Evolutionary conservation across 768 basidiomycete genomes (phyloP), one percentile per base, ranked within the genome.

Genomic region (Termitomyces sp.): DNA sequence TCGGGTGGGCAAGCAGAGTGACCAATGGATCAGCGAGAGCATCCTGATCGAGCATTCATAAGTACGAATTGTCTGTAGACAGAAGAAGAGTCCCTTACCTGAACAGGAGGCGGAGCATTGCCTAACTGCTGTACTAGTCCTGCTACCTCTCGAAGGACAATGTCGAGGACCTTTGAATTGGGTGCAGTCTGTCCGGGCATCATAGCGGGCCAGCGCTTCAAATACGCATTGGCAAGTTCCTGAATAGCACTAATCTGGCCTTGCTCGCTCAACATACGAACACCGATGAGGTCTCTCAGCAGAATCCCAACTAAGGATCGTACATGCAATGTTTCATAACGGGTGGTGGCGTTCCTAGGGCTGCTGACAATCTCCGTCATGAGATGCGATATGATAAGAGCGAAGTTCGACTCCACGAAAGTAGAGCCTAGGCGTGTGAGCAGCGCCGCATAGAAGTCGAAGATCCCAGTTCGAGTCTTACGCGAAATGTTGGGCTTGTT

Each of bases 131-230:
- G 89, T 16, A 98, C 74, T 18, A 98, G 75, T 0, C 91, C 92
- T 0, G 93, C 89, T 22, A 94, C 87, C 72, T 98, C 96, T 57
- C 88, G 81, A 22, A 98, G 77, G 7, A 86, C 88, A 35, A 96
- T 81, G 2, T 87, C 82, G 7, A 98, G 78, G 1, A 91, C 84
- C 1, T 84, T 70, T 7, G 90, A 82, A 39, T 75, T 78, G 0
- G 94, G 92, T 0, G 89, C 83, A 20, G 77, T 76, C 65, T 92
- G 89, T 7, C 92, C 93, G 11, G 94, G 94, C 83, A 98, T 88
- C 74, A 96, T 84, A 0, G 93, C 90, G 1, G 95, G 94, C 94
- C 94, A 98, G 56, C 92, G 84, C 73, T 91, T 94, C 61, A 97
- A 77, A 71, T 94, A 97, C 4, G 83, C 79, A 39, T 80, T 87